phyloP scores from a whole-genome alignment of 78 protist genomes.

The Isochrysis galbana region DNA sequence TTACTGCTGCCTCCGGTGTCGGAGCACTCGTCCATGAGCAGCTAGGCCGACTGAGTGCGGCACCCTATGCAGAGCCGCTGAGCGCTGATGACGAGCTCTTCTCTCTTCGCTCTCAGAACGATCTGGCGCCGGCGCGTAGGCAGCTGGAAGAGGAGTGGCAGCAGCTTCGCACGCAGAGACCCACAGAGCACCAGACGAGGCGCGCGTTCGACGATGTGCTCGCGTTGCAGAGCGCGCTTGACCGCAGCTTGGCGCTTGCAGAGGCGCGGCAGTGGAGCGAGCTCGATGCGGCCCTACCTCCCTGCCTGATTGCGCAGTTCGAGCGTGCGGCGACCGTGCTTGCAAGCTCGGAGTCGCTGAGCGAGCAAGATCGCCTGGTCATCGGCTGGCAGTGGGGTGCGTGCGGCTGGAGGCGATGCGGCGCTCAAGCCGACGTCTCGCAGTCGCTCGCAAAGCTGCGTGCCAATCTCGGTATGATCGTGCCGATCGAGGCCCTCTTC shows the following conservation, averaged over 20 bases:
- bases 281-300: not conserved
- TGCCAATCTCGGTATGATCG: not conserved
- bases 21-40: not conserved
- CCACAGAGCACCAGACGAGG: not conserved
- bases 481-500: constrained; percentile 10
- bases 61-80: not conserved
- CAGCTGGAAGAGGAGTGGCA: not conserved
- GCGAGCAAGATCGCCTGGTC: not conserved
- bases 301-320: not conserved
- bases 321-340: not conserved
- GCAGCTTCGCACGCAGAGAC: not conserved
- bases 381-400: constrained; percentile 26
- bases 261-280: not conserved
- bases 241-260: not conserved
- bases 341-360: not conserved
- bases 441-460: not conserved
- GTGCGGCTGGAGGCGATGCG: constrained; percentile 22
- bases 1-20: not conserved
- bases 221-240: not conserved
- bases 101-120: not conserved
- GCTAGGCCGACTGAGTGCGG: not conserved
- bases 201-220: not conserved
- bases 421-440: constrained; percentile 13
- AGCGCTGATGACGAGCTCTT: not conserved
- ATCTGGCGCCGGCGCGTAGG: not conserved